Percentiles rank a stretch among this genome's conserved stretches.
phyloP scores from a whole-genome alignment of 2,329 filamentous ascomycete species.

The Scedosporium apiospermum region DNA sequence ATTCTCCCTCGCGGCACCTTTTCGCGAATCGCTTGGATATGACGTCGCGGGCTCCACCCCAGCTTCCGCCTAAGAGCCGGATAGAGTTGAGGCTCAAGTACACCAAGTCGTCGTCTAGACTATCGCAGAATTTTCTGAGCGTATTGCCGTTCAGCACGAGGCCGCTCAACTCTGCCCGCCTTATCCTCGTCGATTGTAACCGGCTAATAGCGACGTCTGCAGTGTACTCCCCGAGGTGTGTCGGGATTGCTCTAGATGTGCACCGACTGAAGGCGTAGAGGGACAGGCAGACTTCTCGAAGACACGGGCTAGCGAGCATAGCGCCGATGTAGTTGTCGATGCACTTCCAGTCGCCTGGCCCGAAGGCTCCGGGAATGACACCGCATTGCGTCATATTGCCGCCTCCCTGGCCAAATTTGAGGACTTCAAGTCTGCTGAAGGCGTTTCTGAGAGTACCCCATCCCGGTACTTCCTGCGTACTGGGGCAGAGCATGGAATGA shows the following conservation, averaged over 20 bases:
- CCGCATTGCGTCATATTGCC: not conserved
- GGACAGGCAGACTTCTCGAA: not conserved
- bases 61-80: not conserved
- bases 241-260: not conserved
- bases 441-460: not conserved
- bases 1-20: not conserved
- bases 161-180: not conserved
- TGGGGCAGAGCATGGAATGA: not conserved
- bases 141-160: not conserved
- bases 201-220: not conserved
- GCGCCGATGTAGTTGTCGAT: not conserved
- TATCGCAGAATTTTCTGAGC: not conserved
- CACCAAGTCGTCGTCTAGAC: not conserved
- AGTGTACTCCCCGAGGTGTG: not conserved
- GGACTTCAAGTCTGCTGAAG: not conserved
- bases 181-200: not conserved
- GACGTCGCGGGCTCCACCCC: not conserved
- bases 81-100: not conserved
- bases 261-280: not conserved
- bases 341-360: not conserved
- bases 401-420: not conserved
- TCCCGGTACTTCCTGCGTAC: not conserved
- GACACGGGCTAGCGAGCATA: not conserved
- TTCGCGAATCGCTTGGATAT: not conserved
- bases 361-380: not conserved